phyloP scores from a whole-genome alignment of 495 filamentous ascomycete genomes.

The Penicillium flavigenum region DNA sequence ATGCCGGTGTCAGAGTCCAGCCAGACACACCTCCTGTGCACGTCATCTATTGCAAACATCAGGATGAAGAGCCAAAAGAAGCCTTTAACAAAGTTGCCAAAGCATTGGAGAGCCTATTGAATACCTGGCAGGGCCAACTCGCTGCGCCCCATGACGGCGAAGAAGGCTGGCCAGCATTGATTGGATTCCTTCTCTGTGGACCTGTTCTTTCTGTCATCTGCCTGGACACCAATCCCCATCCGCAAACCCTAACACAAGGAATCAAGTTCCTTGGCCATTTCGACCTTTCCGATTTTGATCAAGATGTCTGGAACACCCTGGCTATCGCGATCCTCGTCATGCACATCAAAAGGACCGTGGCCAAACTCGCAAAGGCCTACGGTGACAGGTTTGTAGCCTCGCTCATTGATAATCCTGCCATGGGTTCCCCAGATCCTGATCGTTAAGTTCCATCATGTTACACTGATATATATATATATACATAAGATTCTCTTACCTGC shows the following conservation, averaged over 20 bases:
- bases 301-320: conserved; percentile 52
- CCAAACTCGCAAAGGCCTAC: conserved; percentile 26
- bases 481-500: not conserved
- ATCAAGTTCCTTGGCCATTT: conserved; percentile 38
- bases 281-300: conserved; percentile 38
- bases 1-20: conserved; percentile 31
- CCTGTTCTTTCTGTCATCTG: conserved; percentile 46
- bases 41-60: conserved; percentile 31
- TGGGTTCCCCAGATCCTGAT: not conserved
- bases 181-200: conserved; percentile 43
- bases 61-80: conserved; percentile 29
- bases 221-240: conserved; percentile 31
- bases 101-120: conserved; percentile 31
- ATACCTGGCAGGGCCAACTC: not conserved
- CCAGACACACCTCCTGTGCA: conserved; percentile 31
- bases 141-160: not conserved
- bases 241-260: conserved; percentile 8
- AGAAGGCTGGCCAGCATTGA: conserved; percentile 27
- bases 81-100: conserved; percentile 31
- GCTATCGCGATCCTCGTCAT: conserved; percentile 43
- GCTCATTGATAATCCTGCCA: not conserved
- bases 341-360: conserved; percentile 38
- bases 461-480: not conserved
- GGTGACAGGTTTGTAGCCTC: not conserved
- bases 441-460: not conserved